Conservation (phyloP, 768 basidiomycete genomes). For the Lanmaoa pseudosensibilis region DNA sequence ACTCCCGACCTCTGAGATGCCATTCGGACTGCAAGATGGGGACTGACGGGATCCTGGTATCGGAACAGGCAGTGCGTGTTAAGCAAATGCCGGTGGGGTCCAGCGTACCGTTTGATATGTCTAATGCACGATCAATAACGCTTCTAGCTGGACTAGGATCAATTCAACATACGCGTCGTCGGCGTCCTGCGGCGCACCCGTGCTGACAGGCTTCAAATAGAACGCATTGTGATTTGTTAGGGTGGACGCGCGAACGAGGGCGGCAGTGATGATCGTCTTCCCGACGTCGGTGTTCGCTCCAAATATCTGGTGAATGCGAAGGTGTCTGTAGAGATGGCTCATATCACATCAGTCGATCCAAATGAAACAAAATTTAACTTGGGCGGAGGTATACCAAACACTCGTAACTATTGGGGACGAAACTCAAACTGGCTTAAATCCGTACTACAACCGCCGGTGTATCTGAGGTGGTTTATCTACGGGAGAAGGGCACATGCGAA, state of each 20-base stretch:
- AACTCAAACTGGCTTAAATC: conserved; percentile 11
- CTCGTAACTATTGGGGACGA: neutral
- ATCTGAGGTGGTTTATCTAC: conserved; percentile 1
- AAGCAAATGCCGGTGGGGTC: conserved; percentile 41
- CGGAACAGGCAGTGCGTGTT: conserved; percentile 74
- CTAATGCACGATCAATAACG: conserved; percentile 38
- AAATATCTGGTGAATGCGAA: conserved; percentile 88
- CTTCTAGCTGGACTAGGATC: neutral
- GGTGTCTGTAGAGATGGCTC: conserved; percentile 82
- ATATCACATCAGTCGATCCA: too few relatives aligned
- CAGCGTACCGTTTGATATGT: conserved; percentile 60
- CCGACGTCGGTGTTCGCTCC: conserved; percentile 97
- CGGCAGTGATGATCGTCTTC: conserved; percentile 87
- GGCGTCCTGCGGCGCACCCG: conserved; percentile 75
- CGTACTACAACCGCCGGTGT: conserved; percentile 21
- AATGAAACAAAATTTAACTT: neutral
- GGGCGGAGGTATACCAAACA: neutral
- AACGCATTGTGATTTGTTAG: conserved; percentile 50
- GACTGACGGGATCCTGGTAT: conserved; percentile 88
- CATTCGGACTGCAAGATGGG: conserved; percentile 78
- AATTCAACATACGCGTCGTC: conserved; percentile 71
- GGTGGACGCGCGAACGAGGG: conserved; percentile 79
- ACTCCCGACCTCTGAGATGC: conserved; percentile 34
- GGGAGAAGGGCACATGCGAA: neutral
- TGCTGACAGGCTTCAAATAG: conserved; percentile 91